A percentile compares a stretch with the other conserved stretches of the same genome.
These are phyloP conservation scores for Cyberlindnera mycetangii DNA, from an alignment of 805 yeast genomes.

Conservation along the genomic window DNA sequence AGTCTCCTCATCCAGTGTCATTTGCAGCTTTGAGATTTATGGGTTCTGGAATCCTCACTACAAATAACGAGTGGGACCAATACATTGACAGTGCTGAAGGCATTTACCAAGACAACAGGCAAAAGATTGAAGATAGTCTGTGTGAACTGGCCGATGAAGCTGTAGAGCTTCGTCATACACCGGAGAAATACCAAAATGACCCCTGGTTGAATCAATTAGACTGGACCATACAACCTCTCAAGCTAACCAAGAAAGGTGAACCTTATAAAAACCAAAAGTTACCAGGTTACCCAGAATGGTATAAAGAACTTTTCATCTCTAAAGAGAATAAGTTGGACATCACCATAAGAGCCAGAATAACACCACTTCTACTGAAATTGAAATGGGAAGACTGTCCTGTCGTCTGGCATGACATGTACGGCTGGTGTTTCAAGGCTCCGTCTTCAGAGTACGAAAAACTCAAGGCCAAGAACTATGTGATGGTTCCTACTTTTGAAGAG, in stretches of 20 bases:
- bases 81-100: conserved; percentile 70
- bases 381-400: conserved; percentile 86
- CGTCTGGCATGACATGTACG: conserved; percentile 71
- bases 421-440: conserved; percentile 84
- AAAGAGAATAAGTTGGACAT: conserved; percentile 47
- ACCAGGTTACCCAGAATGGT: conserved; percentile 96
- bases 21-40: conserved; percentile 80
- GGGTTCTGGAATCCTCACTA: conserved; percentile 75
- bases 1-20: conserved; percentile 92
- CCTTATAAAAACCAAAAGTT: conserved; percentile 72
- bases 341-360: conserved; percentile 67
- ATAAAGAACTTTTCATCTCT: conserved; percentile 50
- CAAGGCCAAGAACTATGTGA: conserved; percentile 33
- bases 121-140: conserved; percentile 56
- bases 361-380: conserved; percentile 72
- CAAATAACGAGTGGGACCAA: conserved; percentile 66
- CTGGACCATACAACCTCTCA: conserved; percentile 69
- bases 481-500: conserved; percentile 15
- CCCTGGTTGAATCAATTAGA: conserved; percentile 91
- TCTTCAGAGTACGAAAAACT: conserved; percentile 30
- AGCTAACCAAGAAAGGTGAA: conserved; percentile 63
- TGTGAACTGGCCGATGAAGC: conserved; percentile 58
- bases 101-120: conserved; percentile 56
- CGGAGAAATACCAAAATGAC: conserved; percentile 49
- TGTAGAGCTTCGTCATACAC: conserved; percentile 41